These are phyloP conservation scores for Brassica cretica DNA, from an alignment of 345 rosid species.

Conservation along the genomic window DNA sequence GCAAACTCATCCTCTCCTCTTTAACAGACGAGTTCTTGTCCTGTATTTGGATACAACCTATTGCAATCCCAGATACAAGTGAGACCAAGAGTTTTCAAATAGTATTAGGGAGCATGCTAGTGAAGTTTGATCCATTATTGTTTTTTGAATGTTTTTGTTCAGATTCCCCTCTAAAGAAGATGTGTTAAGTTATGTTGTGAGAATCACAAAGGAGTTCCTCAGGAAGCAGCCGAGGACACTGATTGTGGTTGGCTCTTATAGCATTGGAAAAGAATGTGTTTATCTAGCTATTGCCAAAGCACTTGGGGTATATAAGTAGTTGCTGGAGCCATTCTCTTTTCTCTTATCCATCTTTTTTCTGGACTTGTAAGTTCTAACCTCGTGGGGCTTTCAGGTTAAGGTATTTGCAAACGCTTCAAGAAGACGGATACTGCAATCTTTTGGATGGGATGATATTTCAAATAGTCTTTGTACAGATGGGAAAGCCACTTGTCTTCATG, in stretches of 20 bases:
- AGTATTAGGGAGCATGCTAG: background rate
- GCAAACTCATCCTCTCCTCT: constrained; percentile 61
- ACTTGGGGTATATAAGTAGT: constrained; percentile 50
- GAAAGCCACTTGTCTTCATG: constrained; percentile 66
- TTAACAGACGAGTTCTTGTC: constrained; percentile 51
- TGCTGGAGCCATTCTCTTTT: background rate
- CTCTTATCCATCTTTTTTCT: background rate
- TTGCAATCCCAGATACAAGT: constrained; percentile 80
- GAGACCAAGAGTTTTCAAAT: background rate
- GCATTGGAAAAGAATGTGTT: constrained; percentile 80
- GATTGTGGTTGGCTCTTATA: constrained; percentile 77
- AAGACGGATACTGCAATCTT: constrained; percentile 61
- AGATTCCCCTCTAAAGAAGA: constrained; percentile 81
- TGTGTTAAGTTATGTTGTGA: constrained; percentile 58
- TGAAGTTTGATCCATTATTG: background rate
- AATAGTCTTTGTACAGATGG: constrained; percentile 60
- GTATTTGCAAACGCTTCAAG: constrained; percentile 66
- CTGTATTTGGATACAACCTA: constrained; percentile 80
- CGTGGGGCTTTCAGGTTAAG: constrained; percentile 47
- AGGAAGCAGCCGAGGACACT: constrained; percentile 69
- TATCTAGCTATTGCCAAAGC: constrained; percentile 77
- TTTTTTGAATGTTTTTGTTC: constrained; percentile 19
- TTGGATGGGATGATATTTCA: constrained; percentile 68
- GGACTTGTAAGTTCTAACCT: background rate
- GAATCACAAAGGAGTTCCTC: constrained; percentile 53